Conservation (phyloP, 164 flowering plant species). For the Chimonanthus praecox region DNA sequence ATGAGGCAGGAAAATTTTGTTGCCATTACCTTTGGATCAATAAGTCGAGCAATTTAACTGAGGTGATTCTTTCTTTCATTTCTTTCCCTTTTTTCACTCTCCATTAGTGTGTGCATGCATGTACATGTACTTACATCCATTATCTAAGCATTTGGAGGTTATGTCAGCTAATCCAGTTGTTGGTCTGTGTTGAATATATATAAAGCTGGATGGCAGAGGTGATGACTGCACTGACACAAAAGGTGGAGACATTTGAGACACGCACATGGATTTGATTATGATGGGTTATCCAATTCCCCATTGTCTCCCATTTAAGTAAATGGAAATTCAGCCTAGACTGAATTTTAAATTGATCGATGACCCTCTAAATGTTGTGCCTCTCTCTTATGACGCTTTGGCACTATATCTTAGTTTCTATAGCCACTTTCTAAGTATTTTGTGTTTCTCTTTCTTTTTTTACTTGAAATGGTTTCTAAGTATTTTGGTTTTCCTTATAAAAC, state of each 20-base stretch:
- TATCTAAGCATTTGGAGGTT: neutral
- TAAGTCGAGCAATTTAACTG: no score
- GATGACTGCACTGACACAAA: neutral
- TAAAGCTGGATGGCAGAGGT: neutral
- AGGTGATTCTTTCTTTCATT: no score
- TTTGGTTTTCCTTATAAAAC: neutral
- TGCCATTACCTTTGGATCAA: no score
- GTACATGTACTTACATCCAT: neutral
- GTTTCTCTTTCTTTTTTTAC: no score
- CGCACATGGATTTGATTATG: neutral
- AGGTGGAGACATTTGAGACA: neutral
- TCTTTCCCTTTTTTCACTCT: no score
- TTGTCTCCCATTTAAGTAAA: neutral
- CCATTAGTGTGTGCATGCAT: no score
- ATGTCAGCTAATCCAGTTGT: neutral
- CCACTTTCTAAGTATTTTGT: neutral
- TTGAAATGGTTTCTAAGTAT: no score
- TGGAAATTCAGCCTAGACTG: neutral
- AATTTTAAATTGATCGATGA: neutral
- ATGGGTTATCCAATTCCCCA: neutral
- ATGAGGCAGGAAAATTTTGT: no score
- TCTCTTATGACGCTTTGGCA: neutral
- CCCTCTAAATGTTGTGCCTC: neutral
- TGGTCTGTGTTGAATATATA: neutral
- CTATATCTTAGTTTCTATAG: neutral